Evolutionary conservation across 495 filamentous ascomycete species (phyloP).

Genomic region (Xylaria bambusicola): DNA sequence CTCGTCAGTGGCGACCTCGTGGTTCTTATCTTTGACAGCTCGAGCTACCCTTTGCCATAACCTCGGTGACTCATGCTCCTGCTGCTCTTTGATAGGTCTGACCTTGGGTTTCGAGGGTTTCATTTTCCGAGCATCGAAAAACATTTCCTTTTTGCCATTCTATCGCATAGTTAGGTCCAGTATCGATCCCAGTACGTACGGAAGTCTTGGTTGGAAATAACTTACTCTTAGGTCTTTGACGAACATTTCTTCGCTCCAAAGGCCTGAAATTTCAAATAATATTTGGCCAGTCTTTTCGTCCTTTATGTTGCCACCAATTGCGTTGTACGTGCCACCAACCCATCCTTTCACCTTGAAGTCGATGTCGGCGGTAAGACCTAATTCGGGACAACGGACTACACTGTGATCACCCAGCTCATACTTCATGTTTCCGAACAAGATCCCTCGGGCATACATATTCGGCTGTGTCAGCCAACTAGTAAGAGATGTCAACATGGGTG

Average conservation of each 20-base stretch:
- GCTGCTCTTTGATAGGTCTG: slow-evolving; percentile 82
- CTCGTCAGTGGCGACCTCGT: slow-evolving; percentile 88
- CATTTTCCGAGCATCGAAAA: slow-evolving; percentile 82
- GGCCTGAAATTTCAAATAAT: slow-evolving; percentile 85
- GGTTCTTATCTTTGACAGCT: slow-evolving; percentile 80
- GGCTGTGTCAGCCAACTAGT: slow-evolving; percentile 73
- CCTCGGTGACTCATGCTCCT: slow-evolving; percentile 84
- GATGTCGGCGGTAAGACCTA: slow-evolving; percentile 83
- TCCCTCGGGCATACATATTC: slow-evolving; percentile 98
- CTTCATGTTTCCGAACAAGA: slow-evolving; percentile 99
- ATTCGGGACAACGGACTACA: slow-evolving; percentile 88
- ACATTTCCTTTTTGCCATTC: slow-evolving; percentile 83
- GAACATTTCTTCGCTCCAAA: slow-evolving; percentile 94
- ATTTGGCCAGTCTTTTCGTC: slow-evolving; percentile 83
- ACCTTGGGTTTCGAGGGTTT: slow-evolving; percentile 74
- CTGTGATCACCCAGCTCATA: slow-evolving; percentile 98
- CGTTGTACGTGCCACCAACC: slow-evolving; percentile 94
- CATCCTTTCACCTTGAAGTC: slow-evolving; percentile 99
- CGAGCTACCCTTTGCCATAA: slow-evolving; percentile 80
- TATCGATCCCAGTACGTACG: no score
- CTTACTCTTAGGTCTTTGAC: slow-evolving; percentile 80
- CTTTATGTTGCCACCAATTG: slow-evolving; percentile 89
- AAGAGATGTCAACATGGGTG: slow-evolving; percentile 9
- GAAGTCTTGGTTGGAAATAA: no score
- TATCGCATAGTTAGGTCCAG: slow-evolving; percentile 36